Percentiles rank a stretch among this genome's conserved stretches.
These are phyloP conservation scores for Globisporangium cystogenes DNA, from an alignment of 352 stramenopile species.

Conservation along the genomic window DNA sequence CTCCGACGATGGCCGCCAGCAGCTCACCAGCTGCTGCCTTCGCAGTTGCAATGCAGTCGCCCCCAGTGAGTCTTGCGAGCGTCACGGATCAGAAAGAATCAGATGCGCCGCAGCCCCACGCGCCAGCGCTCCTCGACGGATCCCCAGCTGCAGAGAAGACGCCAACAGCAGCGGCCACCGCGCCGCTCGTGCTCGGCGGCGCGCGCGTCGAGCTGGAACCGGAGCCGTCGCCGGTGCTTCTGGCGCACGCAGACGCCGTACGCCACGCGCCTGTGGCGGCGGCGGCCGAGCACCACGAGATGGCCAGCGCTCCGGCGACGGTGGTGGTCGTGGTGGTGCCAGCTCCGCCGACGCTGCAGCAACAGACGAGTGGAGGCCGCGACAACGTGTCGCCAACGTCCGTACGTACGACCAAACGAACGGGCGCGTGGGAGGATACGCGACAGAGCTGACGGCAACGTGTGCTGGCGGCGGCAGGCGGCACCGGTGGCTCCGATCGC, in stretches of 20 bases:
- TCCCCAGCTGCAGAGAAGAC: background rate
- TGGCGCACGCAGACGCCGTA: background rate
- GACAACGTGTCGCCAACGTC: background rate
- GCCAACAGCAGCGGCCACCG: background rate
- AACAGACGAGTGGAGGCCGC: background rate
- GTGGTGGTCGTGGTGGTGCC: background rate
- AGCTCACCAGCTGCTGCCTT: background rate
- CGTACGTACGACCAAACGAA: background rate
- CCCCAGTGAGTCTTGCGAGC: no score
- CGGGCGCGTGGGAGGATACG: background rate
- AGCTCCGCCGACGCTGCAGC: background rate
- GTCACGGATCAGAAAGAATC: no score
- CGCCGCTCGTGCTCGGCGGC: background rate
- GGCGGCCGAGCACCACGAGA: background rate
- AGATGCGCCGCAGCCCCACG: no score
- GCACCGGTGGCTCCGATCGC: background rate
- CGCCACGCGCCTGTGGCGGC: background rate
- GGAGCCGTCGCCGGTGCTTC: slow-evolving; percentile 1
- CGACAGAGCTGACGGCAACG: no score
- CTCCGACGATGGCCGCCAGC: background rate
- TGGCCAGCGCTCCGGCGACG: background rate
- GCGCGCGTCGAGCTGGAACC: slow-evolving; percentile 1
- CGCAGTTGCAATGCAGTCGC: background rate
- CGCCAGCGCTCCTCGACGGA: background rate
- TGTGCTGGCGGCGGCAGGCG: background rate